Evolutionary conservation across 441 rosid genomes (phyloP).

Genomic region (Arabidopsis lyrata): DNA sequence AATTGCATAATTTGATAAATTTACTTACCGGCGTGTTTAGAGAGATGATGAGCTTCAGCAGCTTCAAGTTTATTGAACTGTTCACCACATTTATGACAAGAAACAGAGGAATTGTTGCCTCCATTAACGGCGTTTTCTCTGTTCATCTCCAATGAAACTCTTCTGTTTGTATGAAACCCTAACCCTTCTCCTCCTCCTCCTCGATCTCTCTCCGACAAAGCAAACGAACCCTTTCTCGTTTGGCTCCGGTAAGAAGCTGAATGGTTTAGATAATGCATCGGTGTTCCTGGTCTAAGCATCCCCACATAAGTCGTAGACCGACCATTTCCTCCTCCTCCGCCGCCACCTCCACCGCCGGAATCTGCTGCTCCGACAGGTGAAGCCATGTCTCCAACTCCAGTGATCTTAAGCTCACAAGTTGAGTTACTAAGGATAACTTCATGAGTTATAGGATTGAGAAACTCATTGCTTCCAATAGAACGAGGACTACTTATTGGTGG

Average conservation of each 20-base stretch:
- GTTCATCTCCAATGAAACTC: conserved; percentile 61
- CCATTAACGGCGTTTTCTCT: conserved; percentile 58
- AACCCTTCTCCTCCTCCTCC: conserved; percentile 47
- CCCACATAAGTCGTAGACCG: conserved; percentile 72
- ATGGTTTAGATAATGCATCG: conserved; percentile 81
- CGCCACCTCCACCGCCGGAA: conserved; percentile 38
- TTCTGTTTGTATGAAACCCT: conserved; percentile 54
- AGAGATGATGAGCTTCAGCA: conserved; percentile 94
- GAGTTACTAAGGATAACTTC: conserved; percentile 92
- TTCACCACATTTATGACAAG: conserved; percentile 97
- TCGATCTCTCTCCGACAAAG: conserved; percentile 56
- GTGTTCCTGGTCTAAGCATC: conserved; percentile 90
- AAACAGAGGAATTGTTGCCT: conserved; percentile 52
- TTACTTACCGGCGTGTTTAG: conserved; percentile 88
- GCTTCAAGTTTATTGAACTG: conserved; percentile 88
- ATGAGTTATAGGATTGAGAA: conserved; percentile 92
- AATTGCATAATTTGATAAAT: background rate
- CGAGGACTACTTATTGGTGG: conserved; percentile 97
- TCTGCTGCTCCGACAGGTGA: conserved; percentile 45
- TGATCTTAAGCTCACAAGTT: conserved; percentile 93
- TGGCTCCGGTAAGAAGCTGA: conserved; percentile 61
- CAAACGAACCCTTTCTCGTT: conserved; percentile 49
- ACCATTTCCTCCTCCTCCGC: conserved; percentile 45
- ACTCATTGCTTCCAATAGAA: conserved; percentile 98
- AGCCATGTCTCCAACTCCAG: conserved; percentile 73